These are phyloP conservation scores for Globisporangium cederbergense DNA, from an alignment of 352 stramenopile genomes.

Conservation along the genomic window DNA sequence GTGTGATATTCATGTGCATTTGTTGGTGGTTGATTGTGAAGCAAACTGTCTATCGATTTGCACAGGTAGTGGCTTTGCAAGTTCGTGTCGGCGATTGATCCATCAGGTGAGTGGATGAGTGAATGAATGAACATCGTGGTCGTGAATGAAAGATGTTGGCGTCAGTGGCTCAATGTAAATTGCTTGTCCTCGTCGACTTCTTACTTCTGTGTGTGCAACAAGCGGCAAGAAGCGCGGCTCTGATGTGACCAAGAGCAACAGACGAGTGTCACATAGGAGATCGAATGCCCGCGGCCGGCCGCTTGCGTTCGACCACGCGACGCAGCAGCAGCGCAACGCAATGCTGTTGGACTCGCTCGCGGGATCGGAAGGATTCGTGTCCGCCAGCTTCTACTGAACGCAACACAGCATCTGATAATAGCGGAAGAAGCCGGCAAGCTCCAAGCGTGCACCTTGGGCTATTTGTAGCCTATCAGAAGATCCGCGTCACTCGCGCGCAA, in stretches of 20 bases:
- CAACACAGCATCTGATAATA: neutral
- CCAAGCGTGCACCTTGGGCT: neutral
- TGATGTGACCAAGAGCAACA: neutral
- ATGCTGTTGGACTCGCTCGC: neutral
- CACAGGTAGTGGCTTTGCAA: too few species aligned
- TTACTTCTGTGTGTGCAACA: neutral
- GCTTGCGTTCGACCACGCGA: neutral
- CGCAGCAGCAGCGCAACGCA: neutral
- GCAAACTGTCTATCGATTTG: too few species aligned
- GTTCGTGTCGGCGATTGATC: too few species aligned
- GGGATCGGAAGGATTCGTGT: neutral
- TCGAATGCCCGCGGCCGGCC: neutral
- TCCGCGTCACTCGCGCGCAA: constrained; percentile 3
- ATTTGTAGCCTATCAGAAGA: neutral
- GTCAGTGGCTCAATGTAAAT: neutral
- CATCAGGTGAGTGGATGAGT: too few species aligned
- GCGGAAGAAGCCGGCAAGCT: neutral
- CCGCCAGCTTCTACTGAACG: neutral
- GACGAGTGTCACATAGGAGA: neutral
- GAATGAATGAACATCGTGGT: too few species aligned
- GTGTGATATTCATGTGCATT: too few species aligned
- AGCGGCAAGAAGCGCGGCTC: neutral
- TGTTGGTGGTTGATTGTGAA: too few species aligned
- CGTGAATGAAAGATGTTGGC: too few species aligned
- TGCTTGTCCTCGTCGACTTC: neutral